phyloP scores from a whole-genome alignment of 1,139 yeast genomes.

The Diutina scorzettiae region DNA sequence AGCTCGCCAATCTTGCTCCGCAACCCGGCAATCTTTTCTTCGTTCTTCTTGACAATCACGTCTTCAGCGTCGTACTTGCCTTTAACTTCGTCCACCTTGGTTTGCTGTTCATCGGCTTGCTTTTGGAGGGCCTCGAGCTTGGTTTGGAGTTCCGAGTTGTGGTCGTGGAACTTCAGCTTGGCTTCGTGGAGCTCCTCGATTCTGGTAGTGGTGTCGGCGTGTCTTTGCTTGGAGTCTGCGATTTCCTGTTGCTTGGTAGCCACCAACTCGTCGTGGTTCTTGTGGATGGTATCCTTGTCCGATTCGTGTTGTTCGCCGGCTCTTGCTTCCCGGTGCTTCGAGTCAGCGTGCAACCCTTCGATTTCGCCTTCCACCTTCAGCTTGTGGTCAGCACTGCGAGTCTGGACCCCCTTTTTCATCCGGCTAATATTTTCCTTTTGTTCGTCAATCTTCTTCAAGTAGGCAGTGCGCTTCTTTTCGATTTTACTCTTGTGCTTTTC shows the following conservation, averaged over 20 bases:
- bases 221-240: conserved; percentile 34
- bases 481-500: conserved; percentile 15
- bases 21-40: conserved; percentile 29
- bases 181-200: conserved; percentile 33
- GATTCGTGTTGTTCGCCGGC: conserved; percentile 36
- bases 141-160: conserved; percentile 4
- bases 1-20: conserved; percentile 23
- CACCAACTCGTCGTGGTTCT: conserved; percentile 35
- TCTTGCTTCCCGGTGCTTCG: conserved; percentile 31
- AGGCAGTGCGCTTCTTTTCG: conserved; percentile 8
- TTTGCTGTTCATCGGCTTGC: conserved; percentile 7
- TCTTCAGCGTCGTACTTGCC: conserved; percentile 29
- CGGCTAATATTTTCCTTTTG: conserved; percentile 27
- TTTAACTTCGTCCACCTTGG: conserved; percentile 29
- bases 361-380: conserved; percentile 29
- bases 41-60: conserved; percentile 23
- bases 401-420: conserved; percentile 20
- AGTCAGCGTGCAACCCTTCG: conserved; percentile 34
- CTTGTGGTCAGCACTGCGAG: conserved; percentile 25
- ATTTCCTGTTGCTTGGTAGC: conserved; percentile 39
- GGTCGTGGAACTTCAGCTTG: conserved; percentile 20
- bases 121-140: background rate
- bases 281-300: conserved; percentile 32
- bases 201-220: conserved; percentile 33
- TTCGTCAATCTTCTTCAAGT: conserved; percentile 26